These are phyloP conservation scores for Blastomyces gilchristii DNA, from an alignment of 2,329 filamentous ascomycete species.

Conservation along the genomic window DNA sequence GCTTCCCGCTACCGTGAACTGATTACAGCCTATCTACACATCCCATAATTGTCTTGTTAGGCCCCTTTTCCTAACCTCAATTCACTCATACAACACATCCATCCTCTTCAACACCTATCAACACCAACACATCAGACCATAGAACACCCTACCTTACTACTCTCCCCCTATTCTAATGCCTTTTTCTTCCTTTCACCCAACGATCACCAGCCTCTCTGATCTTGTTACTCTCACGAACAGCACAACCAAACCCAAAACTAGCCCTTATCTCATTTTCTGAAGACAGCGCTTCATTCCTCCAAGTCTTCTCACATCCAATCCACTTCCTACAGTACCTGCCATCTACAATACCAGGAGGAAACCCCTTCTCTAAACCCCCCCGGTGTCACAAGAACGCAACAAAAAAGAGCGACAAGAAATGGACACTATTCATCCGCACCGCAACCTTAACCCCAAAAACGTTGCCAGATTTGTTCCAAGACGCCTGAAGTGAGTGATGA, in stretches of 20 bases:
- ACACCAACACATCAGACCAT: background rate
- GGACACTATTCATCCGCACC: background rate
- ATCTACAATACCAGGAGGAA: background rate
- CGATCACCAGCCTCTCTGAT: conserved; percentile 3
- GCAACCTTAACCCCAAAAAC: background rate
- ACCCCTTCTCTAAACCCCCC: background rate
- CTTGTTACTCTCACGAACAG: background rate
- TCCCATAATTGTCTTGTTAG: background rate
- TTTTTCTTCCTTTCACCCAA: conserved; percentile 12
- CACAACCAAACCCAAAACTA: background rate
- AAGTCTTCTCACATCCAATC: background rate
- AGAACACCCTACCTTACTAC: conserved; percentile 13
- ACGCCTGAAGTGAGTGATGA: background rate
- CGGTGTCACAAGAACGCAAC: background rate
- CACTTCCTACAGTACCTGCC: too few species aligned
- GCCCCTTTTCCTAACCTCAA: background rate
- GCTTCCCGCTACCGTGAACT: too few species aligned
- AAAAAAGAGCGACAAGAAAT: background rate
- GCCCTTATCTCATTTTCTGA: background rate
- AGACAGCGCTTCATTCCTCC: background rate
- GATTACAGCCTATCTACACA: background rate
- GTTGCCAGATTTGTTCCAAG: conserved; percentile 1
- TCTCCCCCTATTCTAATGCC: conserved; percentile 8
- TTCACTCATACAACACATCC: background rate
- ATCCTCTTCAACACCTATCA: background rate